Conservation (phyloP, 1,139 yeast genomes). For the Nematodospora anomalae region DNA sequence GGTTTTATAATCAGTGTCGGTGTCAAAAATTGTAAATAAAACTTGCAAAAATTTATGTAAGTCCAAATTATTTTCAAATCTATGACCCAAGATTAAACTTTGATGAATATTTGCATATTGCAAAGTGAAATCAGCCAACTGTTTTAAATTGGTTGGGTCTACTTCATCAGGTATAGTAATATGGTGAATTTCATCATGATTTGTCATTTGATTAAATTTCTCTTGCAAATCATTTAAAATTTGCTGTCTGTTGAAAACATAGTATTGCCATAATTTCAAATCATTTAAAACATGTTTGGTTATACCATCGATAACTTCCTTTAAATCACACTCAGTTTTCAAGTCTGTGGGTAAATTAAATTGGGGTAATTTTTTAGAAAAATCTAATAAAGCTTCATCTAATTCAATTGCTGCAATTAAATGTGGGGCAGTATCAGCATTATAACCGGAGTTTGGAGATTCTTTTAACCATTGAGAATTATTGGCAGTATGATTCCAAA, state of each 20-base stretch:
- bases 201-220: constrained; percentile 36
- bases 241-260: constrained; percentile 59
- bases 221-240: constrained; percentile 35
- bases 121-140: constrained; percentile 53
- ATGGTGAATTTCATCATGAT: constrained; percentile 19
- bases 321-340: constrained; percentile 51
- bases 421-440: constrained; percentile 85
- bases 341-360: constrained; percentile 64
- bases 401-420: constrained; percentile 79
- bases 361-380: constrained; percentile 53
- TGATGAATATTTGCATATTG: constrained; percentile 33
- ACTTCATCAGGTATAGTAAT: constrained; percentile 32
- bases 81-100: constrained; percentile 26
- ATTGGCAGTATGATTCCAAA: constrained; percentile 91
- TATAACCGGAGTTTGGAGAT: constrained; percentile 91
- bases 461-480: constrained; percentile 82
- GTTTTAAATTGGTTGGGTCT: constrained; percentile 34
- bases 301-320: constrained; percentile 62
- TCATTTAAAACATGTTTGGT: constrained; percentile 63
- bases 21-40: constrained; percentile 32
- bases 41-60: constrained; percentile 49
- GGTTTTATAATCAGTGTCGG: constrained; percentile 27
- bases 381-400: constrained; percentile 65
- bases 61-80: constrained; percentile 59
- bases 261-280: constrained; percentile 83